Evolutionary conservation across 1,284 basidiomycete genomes (phyloP).

Genomic region (Fomes fomentarius): DNA sequence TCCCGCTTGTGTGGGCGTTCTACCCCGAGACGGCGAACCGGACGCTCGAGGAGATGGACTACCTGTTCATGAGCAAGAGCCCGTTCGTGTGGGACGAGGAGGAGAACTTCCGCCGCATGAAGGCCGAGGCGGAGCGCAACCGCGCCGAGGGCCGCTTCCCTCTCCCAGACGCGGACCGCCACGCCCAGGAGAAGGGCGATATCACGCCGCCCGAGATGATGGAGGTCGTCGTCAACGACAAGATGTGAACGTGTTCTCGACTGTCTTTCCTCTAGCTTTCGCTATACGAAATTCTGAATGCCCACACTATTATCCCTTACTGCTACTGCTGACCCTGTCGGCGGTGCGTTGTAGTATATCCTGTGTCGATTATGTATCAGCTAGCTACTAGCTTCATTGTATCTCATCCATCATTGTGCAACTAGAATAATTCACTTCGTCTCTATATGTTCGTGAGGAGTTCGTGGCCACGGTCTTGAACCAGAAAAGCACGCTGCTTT

Average conservation of each 20-base stretch:
- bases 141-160: constrained; percentile 13
- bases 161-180: constrained; percentile 4
- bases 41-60: constrained; percentile 55
- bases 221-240: not conserved
- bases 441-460: too few relatives aligned
- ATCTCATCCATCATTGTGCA: not conserved
- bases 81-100: constrained; percentile 52
- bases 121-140: constrained; percentile 28
- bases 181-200: not conserved
- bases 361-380: not conserved
- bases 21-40: constrained; percentile 57
- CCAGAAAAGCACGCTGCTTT: too few relatives aligned
- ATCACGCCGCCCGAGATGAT: not conserved
- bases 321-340: too few relatives aligned
- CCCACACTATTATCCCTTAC: too few relatives aligned
- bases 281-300: not conserved
- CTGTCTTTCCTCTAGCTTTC: too few relatives aligned
- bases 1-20: constrained; percentile 52
- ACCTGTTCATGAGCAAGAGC: constrained; percentile 48
- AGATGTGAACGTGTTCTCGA: not conserved
- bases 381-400: not conserved
- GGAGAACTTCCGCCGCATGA: constrained; percentile 35
- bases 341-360: not conserved
- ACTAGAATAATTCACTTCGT: too few relatives aligned
- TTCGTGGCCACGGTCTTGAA: too few relatives aligned